A percentile compares a stretch with the other conserved stretches of the same genome.
Conservation (phyloP, 208 protist genomes). For the Trypanosoma conorhini region DNA sequence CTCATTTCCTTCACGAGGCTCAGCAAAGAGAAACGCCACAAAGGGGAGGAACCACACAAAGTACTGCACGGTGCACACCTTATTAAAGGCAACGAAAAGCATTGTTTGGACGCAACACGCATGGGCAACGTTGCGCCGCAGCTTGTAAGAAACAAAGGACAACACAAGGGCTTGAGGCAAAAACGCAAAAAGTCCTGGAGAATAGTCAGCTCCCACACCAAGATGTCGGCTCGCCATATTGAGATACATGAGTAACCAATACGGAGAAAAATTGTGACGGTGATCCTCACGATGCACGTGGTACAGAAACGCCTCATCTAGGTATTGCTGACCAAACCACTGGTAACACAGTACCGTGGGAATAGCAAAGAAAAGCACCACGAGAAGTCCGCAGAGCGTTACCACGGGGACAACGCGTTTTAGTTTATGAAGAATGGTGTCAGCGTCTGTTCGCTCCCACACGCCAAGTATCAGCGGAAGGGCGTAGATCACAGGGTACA, state of each 20-base stretch:
- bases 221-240: conserved; percentile 58
- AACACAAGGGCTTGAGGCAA: conserved; percentile 82
- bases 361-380: conserved; percentile 41
- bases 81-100: conserved; percentile 94
- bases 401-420: conserved; percentile 18
- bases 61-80: conserved; percentile 95
- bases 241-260: conserved; percentile 92
- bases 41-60: conserved; percentile 95
- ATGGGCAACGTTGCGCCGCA: conserved; percentile 73
- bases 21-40: conserved; percentile 74
- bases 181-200: conserved; percentile 78
- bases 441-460: conserved; percentile 35
- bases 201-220: conserved; percentile 41
- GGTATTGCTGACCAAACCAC: conserved; percentile 73
- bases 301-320: conserved; percentile 83
- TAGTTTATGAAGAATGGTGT: conserved; percentile 5
- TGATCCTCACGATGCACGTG: conserved; percentile 81
- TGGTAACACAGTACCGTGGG: conserved; percentile 60
- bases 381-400: conserved; percentile 48
- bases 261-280: conserved; percentile 94
- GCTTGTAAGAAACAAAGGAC: conserved; percentile 64
- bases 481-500: conserved; percentile 94
- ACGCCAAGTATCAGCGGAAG: conserved; percentile 74
- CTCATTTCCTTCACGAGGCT: conserved; percentile 19
- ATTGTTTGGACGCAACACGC: conserved; percentile 85